These are phyloP conservation scores for Cyclocybe aegerita DNA, from an alignment of 768 basidiomycete genomes.

Conservation along the genomic window DNA sequence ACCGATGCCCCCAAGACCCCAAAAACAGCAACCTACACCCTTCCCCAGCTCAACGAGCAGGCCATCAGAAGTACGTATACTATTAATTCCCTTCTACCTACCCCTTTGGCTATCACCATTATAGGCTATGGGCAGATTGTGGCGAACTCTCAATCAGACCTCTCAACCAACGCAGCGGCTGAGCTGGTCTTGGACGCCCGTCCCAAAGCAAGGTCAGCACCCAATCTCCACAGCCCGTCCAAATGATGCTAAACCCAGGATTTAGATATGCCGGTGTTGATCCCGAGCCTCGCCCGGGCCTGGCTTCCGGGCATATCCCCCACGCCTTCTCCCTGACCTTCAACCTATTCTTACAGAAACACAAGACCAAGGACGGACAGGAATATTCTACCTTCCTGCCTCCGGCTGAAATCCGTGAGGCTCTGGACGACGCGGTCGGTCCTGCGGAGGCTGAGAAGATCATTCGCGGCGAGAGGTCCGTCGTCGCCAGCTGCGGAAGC, in stretches of 20 bases:
- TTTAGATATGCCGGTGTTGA: conserved; percentile 77
- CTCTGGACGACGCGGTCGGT: conserved; percentile 66
- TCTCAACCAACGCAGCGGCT: conserved; percentile 39
- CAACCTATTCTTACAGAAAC: conserved; percentile 59
- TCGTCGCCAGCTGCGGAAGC: conserved; percentile 86
- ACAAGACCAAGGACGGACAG: conserved; percentile 34
- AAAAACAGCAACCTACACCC: conserved; percentile 42
- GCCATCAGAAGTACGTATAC: conserved; percentile 51
- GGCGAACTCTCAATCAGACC: conserved; percentile 56
- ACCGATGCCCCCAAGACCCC: conserved; percentile 28
- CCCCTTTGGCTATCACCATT: conserved; percentile 2
- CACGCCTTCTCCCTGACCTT: conserved; percentile 85
- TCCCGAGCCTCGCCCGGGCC: conserved; percentile 85
- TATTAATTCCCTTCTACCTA: background rate
- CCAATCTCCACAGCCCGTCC: background rate
- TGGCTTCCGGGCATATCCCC: conserved; percentile 93
- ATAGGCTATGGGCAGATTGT: conserved; percentile 83
- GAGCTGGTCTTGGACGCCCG: conserved; percentile 90
- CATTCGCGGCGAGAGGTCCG: conserved; percentile 54
- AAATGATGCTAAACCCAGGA: background rate
- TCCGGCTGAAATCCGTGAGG: conserved; percentile 54
- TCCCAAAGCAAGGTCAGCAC: conserved; percentile 67
- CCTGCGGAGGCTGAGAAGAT: conserved; percentile 52
- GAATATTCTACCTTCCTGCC: conserved; percentile 63
- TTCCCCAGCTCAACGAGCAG: conserved; percentile 49